Conservation (phyloP, 768 basidiomycete genomes). For the Tulasnella sp. region DNA sequence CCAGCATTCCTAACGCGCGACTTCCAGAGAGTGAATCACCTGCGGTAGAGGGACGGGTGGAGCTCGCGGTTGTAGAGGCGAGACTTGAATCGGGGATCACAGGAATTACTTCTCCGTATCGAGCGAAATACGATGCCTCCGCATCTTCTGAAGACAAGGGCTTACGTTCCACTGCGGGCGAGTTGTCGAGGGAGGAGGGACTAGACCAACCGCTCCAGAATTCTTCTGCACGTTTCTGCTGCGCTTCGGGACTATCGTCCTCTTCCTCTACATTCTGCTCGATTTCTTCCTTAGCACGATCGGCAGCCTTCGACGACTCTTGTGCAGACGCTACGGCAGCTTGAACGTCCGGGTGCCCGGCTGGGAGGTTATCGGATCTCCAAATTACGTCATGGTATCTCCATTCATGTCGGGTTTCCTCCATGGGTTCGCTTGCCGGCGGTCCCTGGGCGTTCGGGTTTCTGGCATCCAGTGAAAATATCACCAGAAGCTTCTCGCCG, state of each 20-base stretch:
- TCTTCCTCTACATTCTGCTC: neutral
- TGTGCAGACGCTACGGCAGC: neutral
- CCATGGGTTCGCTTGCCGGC: neutral
- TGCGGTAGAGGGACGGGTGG: neutral
- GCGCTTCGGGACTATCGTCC: conserved; percentile 1
- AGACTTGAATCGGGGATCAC: neutral
- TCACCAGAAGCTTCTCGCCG: neutral
- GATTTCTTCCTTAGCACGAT: neutral
- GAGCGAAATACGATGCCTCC: conserved; percentile 13
- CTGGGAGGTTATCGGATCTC: neutral
- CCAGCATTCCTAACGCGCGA: neutral
- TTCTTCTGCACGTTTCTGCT: conserved; percentile 6
- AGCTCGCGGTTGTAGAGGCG: neutral
- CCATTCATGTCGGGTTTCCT: neutral
- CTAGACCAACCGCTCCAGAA: conserved; percentile 23
- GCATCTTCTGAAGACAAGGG: neutral
- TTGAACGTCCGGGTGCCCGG: conserved; percentile 3
- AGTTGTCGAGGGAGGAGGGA: neutral
- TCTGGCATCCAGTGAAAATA: conserved; percentile 12
- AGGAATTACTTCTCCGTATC: conserved; percentile 13
- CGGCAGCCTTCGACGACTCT: neutral
- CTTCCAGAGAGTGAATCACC: neutral
- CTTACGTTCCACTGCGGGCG: neutral
- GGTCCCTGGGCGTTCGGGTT: neutral
- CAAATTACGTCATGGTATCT: conserved; percentile 23